Conservation (phyloP, 306 rosid species). For the Quercus bicolor region DNA sequence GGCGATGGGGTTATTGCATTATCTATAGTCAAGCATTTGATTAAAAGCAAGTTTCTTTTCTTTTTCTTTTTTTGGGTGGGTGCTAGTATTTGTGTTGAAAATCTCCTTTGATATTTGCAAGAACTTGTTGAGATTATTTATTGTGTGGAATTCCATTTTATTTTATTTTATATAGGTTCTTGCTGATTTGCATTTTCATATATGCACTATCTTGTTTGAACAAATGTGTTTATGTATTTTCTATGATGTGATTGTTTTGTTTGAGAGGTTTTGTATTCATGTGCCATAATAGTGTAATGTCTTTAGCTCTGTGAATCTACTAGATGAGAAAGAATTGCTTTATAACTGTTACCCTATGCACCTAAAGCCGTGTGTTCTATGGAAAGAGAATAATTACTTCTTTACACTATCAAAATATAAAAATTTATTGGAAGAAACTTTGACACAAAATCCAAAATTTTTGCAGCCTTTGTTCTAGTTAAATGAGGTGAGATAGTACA, state of each 20-base stretch:
- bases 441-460: slow-evolving; percentile 56
- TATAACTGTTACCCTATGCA: slow-evolving; percentile 84
- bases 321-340: slow-evolving; percentile 89
- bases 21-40: too few relatives aligned
- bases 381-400: slow-evolving; percentile 92
- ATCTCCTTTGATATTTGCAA: background rate
- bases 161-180: background rate
- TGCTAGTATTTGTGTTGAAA: background rate
- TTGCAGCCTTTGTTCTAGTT: slow-evolving; percentile 80
- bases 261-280: slow-evolving; percentile 8
- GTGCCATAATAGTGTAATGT: slow-evolving; percentile 9
- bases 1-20: too few relatives aligned
- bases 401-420: slow-evolving; percentile 83
- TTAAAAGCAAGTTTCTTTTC: too few relatives aligned
- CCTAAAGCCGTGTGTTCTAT: slow-evolving; percentile 81
- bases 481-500: slow-evolving; percentile 55
- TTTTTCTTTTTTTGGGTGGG: background rate
- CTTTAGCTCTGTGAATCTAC: slow-evolving; percentile 18
- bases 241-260: background rate
- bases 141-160: background rate
- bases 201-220: too few relatives aligned
- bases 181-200: too few relatives aligned
- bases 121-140: background rate
- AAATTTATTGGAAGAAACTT: slow-evolving; percentile 23
- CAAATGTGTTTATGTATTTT: too few relatives aligned